A percentile compares a stretch with the other conserved stretches of the same genome.
Conservation (phyloP, 2,329 filamentous ascomycete genomes). For the Aureobasidium subglaciale region DNA sequence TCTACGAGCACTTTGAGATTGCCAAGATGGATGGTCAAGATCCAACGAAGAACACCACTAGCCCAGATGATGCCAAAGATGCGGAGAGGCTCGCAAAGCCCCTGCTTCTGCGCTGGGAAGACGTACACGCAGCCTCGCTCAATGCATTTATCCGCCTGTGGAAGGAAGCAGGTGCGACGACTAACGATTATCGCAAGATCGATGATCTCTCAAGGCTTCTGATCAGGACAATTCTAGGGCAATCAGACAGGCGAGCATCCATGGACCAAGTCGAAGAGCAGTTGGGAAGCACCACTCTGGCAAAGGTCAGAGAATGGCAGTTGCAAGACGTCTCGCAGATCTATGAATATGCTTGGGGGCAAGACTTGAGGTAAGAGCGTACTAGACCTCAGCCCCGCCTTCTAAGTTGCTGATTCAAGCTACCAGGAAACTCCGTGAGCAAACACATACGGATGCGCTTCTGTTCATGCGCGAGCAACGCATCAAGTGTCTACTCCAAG, state of each 20-base stretch:
- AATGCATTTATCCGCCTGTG: constrained; percentile 86
- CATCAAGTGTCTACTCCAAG: constrained; percentile 78
- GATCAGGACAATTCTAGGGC: constrained; percentile 80
- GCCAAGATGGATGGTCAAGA: constrained; percentile 51
- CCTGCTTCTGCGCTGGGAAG: constrained; percentile 84
- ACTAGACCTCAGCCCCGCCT: not conserved
- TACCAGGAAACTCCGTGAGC: constrained; percentile 70
- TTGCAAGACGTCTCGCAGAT: constrained; percentile 88
- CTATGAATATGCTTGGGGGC: constrained; percentile 92
- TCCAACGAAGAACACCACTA: constrained; percentile 51
- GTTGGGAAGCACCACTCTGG: constrained; percentile 73
- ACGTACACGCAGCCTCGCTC: constrained; percentile 76
- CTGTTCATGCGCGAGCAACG: constrained; percentile 98
- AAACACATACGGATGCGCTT: constrained; percentile 81
- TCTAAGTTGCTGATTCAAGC: not conserved
- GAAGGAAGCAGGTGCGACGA: constrained; percentile 79
- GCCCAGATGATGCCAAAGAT: not conserved
- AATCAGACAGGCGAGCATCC: constrained; percentile 73
- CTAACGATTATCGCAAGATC: constrained; percentile 89
- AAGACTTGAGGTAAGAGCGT: constrained; percentile 59
- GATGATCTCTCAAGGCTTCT: constrained; percentile 85
- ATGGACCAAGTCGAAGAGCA: constrained; percentile 85
- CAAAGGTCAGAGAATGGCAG: constrained; percentile 72
- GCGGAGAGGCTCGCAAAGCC: constrained; percentile 76
- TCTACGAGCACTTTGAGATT: constrained; percentile 95